phyloP scores from a whole-genome alignment of 768 basidiomycete genomes.

The Rhizopogon roseolus region DNA sequence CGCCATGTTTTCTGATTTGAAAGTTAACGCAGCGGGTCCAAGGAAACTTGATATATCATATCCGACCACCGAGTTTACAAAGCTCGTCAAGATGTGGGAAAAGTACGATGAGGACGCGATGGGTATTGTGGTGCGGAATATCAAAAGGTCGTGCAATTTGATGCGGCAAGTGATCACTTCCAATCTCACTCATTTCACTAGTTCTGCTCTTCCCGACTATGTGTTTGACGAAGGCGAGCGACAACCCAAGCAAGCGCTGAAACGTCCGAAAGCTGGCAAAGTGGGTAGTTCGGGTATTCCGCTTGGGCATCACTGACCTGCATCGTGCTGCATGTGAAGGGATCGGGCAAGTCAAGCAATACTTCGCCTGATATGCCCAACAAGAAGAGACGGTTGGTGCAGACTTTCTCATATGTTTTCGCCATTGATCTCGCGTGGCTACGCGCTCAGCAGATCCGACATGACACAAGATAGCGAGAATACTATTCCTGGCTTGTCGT shows the following conservation, averaged over 20 bases:
- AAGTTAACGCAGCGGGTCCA: conserved; percentile 74
- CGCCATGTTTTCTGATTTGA: conserved; percentile 11
- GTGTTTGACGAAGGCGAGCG: conserved; percentile 82
- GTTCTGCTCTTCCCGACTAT: conserved; percentile 73
- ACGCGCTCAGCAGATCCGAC: conserved; percentile 38
- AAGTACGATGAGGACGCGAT: conserved; percentile 87
- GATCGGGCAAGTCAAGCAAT: conserved; percentile 54
- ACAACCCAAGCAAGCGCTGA: conserved; percentile 62
- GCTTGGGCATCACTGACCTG: conserved; percentile 23
- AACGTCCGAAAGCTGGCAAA: conserved; percentile 65
- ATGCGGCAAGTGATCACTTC: conserved; percentile 9
- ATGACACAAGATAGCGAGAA: conserved; percentile 37
- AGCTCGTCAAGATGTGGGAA: conserved; percentile 94
- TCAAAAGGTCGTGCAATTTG: conserved; percentile 63
- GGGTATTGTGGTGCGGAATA: conserved; percentile 92
- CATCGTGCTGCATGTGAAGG: conserved; percentile 35
- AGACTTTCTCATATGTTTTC: conserved; percentile 12
- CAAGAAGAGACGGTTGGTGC: conserved; percentile 76
- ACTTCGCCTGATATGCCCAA: conserved; percentile 69
- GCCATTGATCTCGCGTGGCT: conserved; percentile 25
- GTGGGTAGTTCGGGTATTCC: conserved; percentile 31
- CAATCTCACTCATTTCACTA: conserved; percentile 28
- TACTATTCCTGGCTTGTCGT: conserved; percentile 28
- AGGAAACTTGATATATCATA: conserved; percentile 94
- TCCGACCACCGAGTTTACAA: conserved; percentile 92